phyloP scores from a whole-genome alignment of 108 stramenopile species.

The Nitzschia putrida region DNA sequence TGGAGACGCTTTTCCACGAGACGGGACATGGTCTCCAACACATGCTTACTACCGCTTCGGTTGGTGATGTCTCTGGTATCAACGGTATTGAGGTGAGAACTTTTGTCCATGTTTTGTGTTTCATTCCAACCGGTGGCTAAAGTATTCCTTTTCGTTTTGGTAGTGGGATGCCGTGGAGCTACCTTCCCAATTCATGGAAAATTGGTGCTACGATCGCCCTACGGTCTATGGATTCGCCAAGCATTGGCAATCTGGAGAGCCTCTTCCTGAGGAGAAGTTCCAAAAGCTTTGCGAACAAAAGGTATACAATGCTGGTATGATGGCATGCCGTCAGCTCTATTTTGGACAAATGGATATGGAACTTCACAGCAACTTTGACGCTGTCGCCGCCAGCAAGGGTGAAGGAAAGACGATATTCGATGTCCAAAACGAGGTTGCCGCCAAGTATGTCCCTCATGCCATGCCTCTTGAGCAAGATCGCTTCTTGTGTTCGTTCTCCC shows the following conservation, averaged over 20 bases:
- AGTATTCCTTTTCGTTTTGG: too few species aligned
- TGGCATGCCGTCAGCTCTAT: slow-evolving; percentile 92
- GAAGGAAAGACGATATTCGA: slow-evolving; percentile 84
- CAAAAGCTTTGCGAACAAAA: slow-evolving; percentile 92
- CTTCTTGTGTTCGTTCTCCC: slow-evolving; percentile 94
- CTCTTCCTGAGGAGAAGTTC: slow-evolving; percentile 94
- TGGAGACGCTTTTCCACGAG: slow-evolving; percentile 98
- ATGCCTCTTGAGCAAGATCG: slow-evolving; percentile 92
- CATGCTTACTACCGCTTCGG: slow-evolving; percentile 92
- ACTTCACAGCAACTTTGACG: slow-evolving; percentile 88
- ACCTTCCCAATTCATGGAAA: slow-evolving; percentile 99
- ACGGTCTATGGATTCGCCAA: slow-evolving; percentile 94
- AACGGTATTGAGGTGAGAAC: slow-evolving; percentile 78
- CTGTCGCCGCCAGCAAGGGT: slow-evolving; percentile 48
- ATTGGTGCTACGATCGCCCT: slow-evolving; percentile 95
- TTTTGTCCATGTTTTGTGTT: neutral
- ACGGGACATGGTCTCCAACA: slow-evolving; percentile 93
- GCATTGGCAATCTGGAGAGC: slow-evolving; percentile 96
- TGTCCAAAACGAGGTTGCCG: slow-evolving; percentile 86
- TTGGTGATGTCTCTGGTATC: slow-evolving; percentile 97
- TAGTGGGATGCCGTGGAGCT: slow-evolving; percentile 98
- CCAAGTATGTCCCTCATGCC: slow-evolving; percentile 84
- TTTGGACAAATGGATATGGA: slow-evolving; percentile 97
- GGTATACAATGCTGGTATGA: slow-evolving; percentile 92
- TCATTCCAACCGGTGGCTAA: too few species aligned